A percentile compares a stretch with the other conserved stretches of the same genome.
phyloP scores from a whole-genome alignment of 495 filamentous ascomycete species.

The Podospora appendiculata region DNA sequence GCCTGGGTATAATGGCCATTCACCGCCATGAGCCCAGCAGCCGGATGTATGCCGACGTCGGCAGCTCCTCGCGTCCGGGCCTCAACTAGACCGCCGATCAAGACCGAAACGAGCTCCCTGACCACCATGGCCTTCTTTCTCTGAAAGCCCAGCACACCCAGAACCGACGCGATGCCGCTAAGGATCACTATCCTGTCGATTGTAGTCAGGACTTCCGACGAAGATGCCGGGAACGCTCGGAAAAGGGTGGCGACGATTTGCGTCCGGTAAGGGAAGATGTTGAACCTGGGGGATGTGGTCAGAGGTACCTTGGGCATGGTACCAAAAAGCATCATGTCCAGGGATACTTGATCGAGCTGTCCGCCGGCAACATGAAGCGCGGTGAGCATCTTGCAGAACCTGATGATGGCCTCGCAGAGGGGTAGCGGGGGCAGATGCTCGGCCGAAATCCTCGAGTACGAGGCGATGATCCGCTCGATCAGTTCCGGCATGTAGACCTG shows the following conservation, averaged over 20 bases:
- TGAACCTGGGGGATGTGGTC: constrained; percentile 36
- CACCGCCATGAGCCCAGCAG: constrained; percentile 68
- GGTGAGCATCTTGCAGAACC: constrained; percentile 67
- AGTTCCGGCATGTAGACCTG: constrained; percentile 44
- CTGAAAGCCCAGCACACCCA: constrained; percentile 66
- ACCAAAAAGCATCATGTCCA: constrained; percentile 57
- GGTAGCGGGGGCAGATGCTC: constrained; percentile 76
- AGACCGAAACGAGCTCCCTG: constrained; percentile 70
- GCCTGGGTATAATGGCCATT: constrained; percentile 34
- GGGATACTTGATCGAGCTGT: constrained; percentile 53
- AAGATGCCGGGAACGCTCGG: constrained; percentile 59
- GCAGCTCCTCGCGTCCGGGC: constrained; percentile 88
- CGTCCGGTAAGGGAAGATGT: constrained; percentile 47
- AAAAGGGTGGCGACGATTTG: constrained; percentile 66
- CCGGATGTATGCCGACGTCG: constrained; percentile 90
- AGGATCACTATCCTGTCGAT: constrained; percentile 70
- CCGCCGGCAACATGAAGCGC: constrained; percentile 63
- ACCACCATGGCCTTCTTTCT: constrained; percentile 84
- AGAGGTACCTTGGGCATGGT: constrained; percentile 23
- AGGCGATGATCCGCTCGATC: constrained; percentile 70
- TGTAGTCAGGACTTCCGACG: constrained; percentile 54
- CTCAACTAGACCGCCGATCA: constrained; percentile 82
- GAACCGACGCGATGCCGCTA: constrained; percentile 75
- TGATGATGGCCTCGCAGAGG: constrained; percentile 73
- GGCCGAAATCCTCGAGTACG: constrained; percentile 74